Base-by-base conservation (phyloP, 768 basidiomycete genomes). In the Rhizopogon vulgaris region DNA sequence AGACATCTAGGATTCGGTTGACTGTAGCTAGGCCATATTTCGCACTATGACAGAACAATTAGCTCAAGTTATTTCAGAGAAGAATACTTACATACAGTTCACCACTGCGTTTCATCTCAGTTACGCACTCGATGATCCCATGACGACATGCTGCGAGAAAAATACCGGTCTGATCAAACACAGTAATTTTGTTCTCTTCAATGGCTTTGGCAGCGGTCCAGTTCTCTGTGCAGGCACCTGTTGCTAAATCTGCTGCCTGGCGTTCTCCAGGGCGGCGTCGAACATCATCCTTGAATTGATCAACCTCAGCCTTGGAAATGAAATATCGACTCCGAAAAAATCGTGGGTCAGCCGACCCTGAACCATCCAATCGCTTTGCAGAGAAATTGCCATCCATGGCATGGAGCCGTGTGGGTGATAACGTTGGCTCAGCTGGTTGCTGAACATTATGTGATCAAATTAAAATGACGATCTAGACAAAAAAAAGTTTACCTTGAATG, bases 161-260 rank as follows among this genome's bases (percentile, higher is more conserved):
- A 6, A 73, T 59, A 0, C 73, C 72, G 0, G 69, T 65, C 59
- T 73, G 68, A 0, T 67, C 52, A 51, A 71, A 76, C 10, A 71
- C 56, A 67, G 64, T 70, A 63, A 69, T 68, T 38, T 57, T 57
- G 51, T 71, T 69, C 22, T 58, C 45, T 2, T 59, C 55, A 28
- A 69, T 62, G 0, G 57, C 52, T 0, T 60, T 56, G 1, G 63
- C 63, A 3, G 65, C 68, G n/a, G n/a, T n/a, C n/a, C n/a, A n/a
- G n/a, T n/a, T n/a, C n/a, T n/a, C n/a, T n/a, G n/a, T n/a, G n/a
- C n/a, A n/a, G n/a, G n/a, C n/a, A n/a, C n/a, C n/a, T n/a, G n/a
- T n/a, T n/a, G n/a, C n/a, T n/a, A n/a, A n/a, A n/a, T n/a, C n/a
- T n/a, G n/a, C n/a, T n/a, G n/a, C n/a, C n/a, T n/a, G n/a, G n/a